A percentile compares a stretch with the other conserved stretches of the same genome.
Evolutionary conservation across 2,329 filamentous ascomycete genomes (phyloP).

Genomic region (Fusarium veterinarium): DNA sequence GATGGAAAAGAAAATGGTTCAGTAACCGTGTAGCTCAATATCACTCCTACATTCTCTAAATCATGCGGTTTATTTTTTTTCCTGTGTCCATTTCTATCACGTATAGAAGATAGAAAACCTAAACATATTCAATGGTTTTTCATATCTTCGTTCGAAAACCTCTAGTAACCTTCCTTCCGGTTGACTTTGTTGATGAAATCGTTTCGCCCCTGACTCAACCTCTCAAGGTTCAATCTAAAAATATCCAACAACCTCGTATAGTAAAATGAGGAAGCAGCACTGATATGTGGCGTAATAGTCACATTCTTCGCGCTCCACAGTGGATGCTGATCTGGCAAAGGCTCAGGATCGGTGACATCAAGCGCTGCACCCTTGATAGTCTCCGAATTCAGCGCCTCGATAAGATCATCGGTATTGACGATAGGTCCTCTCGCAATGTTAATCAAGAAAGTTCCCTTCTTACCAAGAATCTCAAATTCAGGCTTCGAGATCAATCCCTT

Average conservation of each 20-base stretch:
- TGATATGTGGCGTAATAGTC: slow-evolving; percentile 68
- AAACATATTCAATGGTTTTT: neutral
- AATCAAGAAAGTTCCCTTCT: slow-evolving; percentile 68
- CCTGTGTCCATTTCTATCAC: neutral
- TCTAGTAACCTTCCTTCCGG: slow-evolving; percentile 48
- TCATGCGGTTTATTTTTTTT: neutral
- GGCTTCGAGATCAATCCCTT: slow-evolving; percentile 61
- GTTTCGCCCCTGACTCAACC: slow-evolving; percentile 51
- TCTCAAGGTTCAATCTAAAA: slow-evolving; percentile 55
- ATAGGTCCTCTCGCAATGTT: slow-evolving; percentile 76
- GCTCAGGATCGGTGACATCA: slow-evolving; percentile 85
- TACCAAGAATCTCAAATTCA: slow-evolving; percentile 60
- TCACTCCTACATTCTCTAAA: neutral
- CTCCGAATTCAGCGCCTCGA: slow-evolving; percentile 66
- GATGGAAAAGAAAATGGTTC: neutral
- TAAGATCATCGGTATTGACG: slow-evolving; percentile 65
- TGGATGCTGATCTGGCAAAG: slow-evolving; percentile 73
- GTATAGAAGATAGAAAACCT: neutral
- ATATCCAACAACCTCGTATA: slow-evolving; percentile 56
- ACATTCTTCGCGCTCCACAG: slow-evolving; percentile 78
- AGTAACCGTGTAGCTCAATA: neutral
- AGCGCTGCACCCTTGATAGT: slow-evolving; percentile 73
- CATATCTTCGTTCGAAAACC: neutral
- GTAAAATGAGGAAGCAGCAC: slow-evolving; percentile 56
- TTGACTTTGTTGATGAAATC: slow-evolving; percentile 56